Conservation (phyloP, 2,329 filamentous ascomycete genomes). For the Diplocarpon mali region DNA sequence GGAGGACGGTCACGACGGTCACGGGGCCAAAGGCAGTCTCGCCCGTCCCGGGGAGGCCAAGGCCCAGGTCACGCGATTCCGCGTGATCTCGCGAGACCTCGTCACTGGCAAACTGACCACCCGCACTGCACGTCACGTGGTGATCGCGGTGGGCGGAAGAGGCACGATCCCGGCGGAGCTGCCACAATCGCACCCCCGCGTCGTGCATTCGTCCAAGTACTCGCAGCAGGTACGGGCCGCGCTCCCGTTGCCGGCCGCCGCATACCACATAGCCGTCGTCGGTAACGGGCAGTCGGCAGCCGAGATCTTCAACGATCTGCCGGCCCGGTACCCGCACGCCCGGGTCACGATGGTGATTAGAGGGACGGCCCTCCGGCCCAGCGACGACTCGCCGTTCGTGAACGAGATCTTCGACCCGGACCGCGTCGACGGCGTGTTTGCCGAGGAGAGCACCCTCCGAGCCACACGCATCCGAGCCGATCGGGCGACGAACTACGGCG, state of each 20-base stretch:
- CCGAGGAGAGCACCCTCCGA: constrained; percentile 52
- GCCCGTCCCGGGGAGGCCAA: constrained; percentile 19
- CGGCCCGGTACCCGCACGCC: constrained; percentile 70
- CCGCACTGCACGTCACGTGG: constrained; percentile 37
- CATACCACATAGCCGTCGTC: constrained; percentile 54
- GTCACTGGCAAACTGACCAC: constrained; percentile 28
- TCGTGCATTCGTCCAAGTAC: constrained; percentile 87
- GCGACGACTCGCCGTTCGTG: constrained; percentile 93
- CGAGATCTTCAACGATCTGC: constrained; percentile 88
- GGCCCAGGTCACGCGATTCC: too few relatives aligned
- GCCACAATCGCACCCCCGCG: constrained; percentile 49
- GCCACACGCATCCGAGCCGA: constrained; percentile 50
- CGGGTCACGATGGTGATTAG: constrained; percentile 71
- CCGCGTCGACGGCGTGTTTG: constrained; percentile 66
- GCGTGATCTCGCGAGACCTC: too few relatives aligned
- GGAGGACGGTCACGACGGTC: constrained; percentile 35
- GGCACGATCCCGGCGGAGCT: constrained; percentile 62
- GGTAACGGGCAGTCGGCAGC: constrained; percentile 88
- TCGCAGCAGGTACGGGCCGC: constrained; percentile 27
- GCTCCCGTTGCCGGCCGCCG: too few relatives aligned
- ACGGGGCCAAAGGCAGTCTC: constrained; percentile 18
- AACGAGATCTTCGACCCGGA: constrained; percentile 95
- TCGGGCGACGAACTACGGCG: constrained; percentile 84
- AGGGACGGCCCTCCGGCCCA: constrained; percentile 72
- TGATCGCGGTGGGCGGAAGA: constrained; percentile 57